Percentiles rank a stretch among this genome's conserved stretches.
These are phyloP conservation scores for Heritiera littoralis DNA, from an alignment of 345 rosid genomes.

Conservation along the genomic window DNA sequence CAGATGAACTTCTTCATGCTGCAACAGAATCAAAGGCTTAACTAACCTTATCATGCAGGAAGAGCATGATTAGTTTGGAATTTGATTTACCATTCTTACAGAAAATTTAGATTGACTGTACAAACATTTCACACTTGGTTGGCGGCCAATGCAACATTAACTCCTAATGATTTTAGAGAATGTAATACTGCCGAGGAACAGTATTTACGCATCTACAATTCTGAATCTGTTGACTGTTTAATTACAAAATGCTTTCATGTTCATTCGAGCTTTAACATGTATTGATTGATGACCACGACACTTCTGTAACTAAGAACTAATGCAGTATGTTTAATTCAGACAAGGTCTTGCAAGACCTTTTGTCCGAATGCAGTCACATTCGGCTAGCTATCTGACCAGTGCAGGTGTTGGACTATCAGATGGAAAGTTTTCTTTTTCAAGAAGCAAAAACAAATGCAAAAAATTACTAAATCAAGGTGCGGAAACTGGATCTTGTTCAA, in stretches of 20 bases:
- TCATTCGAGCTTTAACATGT: conserved; percentile 26
- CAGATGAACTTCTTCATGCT: conserved; percentile 80
- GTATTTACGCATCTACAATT: conserved; percentile 35
- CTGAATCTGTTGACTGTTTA: conserved; percentile 34
- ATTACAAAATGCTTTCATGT: conserved; percentile 14
- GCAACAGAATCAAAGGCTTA: conserved; percentile 46
- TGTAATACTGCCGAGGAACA: conserved; percentile 32
- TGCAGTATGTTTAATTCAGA: not conserved
- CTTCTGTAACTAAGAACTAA: not conserved
- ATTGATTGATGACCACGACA: not conserved
- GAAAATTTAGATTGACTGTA: conserved; percentile 60
- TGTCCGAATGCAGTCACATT: not conserved
- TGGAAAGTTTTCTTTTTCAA: not conserved
- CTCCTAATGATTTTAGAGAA: conserved; percentile 47
- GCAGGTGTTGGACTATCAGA: not conserved
- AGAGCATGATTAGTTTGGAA: conserved; percentile 32
- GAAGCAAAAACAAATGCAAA: not conserved
- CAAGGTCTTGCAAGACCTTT: not conserved
- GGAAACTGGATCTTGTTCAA: not conserved
- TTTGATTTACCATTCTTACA: conserved; percentile 51
- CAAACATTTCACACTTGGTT: conserved; percentile 55
- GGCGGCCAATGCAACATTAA: conserved; percentile 45
- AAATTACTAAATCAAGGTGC: not conserved
- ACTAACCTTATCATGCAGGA: conserved; percentile 21
- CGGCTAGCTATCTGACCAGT: not conserved